These are phyloP conservation scores for Termitomyces sp. DNA, from an alignment of 768 basidiomycete species.

Conservation along the genomic window DNA sequence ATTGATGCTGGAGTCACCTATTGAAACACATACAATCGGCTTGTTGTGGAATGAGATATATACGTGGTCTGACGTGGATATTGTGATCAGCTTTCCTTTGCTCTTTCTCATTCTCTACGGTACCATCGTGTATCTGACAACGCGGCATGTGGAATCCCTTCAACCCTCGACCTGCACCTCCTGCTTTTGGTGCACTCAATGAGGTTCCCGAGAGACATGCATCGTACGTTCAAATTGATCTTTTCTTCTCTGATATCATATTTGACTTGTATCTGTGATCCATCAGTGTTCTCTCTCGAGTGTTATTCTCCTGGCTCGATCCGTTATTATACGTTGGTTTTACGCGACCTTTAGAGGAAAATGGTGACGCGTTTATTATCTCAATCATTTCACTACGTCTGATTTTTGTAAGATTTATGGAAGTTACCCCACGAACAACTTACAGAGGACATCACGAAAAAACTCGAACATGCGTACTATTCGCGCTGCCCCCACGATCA, in stretches of 20 bases:
- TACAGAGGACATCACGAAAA: constrained; percentile 28
- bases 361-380: constrained; percentile 26
- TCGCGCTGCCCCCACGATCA: constrained; percentile 33
- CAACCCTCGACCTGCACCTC: constrained; percentile 14
- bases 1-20: not conserved
- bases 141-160: constrained; percentile 14
- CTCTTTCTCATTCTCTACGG: not conserved
- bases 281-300: constrained; percentile 26
- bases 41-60: not conserved
- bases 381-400: not conserved
- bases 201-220: constrained; percentile 13
- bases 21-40: not conserved
- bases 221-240: constrained; percentile 6
- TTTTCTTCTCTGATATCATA: not conserved
- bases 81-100: not conserved
- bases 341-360: constrained; percentile 42
- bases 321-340: constrained; percentile 44
- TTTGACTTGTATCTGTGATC: not conserved
- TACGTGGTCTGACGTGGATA: not conserved
- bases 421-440: constrained; percentile 28
- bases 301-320: constrained; percentile 41
- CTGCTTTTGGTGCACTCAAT: constrained; percentile 14
- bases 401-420: constrained; percentile 36
- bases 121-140: not conserved
- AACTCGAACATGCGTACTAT: constrained; percentile 37